These are phyloP conservation scores for Leccinum obscurum DNA, from an alignment of 768 basidiomycete species.

Conservation along the genomic window DNA sequence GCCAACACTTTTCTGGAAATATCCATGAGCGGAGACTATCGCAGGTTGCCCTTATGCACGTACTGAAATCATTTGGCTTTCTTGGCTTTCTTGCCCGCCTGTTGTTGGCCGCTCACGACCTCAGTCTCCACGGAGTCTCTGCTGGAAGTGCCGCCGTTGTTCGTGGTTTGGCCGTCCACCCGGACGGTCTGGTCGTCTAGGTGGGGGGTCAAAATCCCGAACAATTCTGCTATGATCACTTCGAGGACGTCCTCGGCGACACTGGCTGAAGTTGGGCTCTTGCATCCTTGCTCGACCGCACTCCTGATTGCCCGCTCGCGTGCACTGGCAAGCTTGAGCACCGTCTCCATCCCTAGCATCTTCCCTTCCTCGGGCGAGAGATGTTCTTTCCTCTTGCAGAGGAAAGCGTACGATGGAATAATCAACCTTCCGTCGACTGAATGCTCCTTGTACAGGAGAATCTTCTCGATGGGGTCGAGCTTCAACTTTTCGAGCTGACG, in stretches of 20 bases:
- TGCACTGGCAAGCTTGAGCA: conserved; percentile 50
- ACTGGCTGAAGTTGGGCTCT: conserved; percentile 28
- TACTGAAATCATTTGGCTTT: not conserved
- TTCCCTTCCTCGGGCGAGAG: conserved; percentile 54
- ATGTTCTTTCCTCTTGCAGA: conserved; percentile 53
- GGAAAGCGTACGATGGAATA: conserved; percentile 48
- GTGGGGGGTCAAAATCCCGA: conserved; percentile 23
- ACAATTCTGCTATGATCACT: conserved; percentile 34
- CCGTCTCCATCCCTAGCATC: conserved; percentile 44
- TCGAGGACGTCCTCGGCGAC: conserved; percentile 29
- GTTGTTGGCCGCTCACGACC: not conserved
- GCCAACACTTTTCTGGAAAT: not conserved
- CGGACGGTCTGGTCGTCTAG: conserved; percentile 5
- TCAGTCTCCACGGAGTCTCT: not conserved
- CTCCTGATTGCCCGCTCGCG: conserved; percentile 47
- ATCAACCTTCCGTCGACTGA: conserved; percentile 49
- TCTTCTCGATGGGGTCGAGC: conserved; percentile 51
- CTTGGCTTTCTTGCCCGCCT: not conserved
- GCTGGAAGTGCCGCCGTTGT: not conserved
- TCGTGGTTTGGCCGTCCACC: conserved; percentile 8
- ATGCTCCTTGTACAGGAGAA: conserved; percentile 55
- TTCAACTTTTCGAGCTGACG: conserved; percentile 52
- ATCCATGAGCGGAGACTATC: not conserved
- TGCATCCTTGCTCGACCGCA: conserved; percentile 30
- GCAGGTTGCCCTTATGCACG: not conserved